phyloP scores from a whole-genome alignment of 306 rosid species.

The Alnus rubra region DNA sequence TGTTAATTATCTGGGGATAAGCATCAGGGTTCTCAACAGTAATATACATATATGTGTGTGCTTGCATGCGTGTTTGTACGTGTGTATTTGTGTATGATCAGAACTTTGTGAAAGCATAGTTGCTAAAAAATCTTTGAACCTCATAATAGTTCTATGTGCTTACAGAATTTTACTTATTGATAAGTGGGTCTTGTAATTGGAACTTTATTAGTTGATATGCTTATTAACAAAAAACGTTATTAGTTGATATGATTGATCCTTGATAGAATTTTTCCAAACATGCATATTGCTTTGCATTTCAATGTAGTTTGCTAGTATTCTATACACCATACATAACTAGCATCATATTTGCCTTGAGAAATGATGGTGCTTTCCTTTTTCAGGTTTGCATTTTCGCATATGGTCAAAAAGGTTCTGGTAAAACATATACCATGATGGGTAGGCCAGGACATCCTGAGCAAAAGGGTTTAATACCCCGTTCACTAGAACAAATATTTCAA shows the following conservation, averaged over 20 bases:
- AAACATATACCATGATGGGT: slow-evolving; percentile 99
- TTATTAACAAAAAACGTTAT: background rate
- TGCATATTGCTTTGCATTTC: slow-evolving; percentile 3
- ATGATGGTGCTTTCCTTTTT: slow-evolving; percentile 35
- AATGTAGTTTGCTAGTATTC: background rate
- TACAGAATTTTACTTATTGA: background rate
- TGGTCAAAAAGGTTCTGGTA: slow-evolving; percentile 99
- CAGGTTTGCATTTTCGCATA: slow-evolving; percentile 99
- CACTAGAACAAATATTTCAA: slow-evolving; percentile 88
- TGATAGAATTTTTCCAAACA: slow-evolving; percentile 5
- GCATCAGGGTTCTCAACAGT: background rate
- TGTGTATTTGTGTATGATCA: background rate
- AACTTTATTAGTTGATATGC: background rate
- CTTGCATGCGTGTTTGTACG: background rate
- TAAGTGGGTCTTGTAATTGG: background rate
- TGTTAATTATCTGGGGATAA: background rate
- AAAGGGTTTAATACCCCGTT: slow-evolving; percentile 93
- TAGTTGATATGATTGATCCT: background rate
- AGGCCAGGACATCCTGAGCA: slow-evolving; percentile 71
- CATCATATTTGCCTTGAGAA: slow-evolving; percentile 12
- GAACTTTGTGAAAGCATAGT: background rate
- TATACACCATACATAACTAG: slow-evolving; percentile 1
- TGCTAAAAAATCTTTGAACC: background rate
- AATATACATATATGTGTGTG: background rate
- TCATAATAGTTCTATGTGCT: background rate